Conservation (phyloP, 2,329 filamentous ascomycete genomes). For the Metarhizium guizhouense region DNA sequence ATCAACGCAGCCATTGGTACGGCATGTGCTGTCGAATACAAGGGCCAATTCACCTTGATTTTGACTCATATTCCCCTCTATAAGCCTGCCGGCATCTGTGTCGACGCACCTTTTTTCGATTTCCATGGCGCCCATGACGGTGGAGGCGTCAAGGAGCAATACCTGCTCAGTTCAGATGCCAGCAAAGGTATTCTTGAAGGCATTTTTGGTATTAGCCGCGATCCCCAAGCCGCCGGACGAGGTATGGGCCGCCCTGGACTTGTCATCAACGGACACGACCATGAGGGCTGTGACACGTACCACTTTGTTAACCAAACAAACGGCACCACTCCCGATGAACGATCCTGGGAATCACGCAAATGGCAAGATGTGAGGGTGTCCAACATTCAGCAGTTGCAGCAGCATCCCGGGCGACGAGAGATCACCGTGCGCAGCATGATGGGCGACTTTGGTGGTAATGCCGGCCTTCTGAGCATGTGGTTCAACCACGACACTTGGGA, state of each 20-base stretch:
- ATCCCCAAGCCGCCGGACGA: slow-evolving; percentile 44
- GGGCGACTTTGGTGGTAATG: slow-evolving; percentile 90
- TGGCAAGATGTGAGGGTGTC: slow-evolving; percentile 36
- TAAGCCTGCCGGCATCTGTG: slow-evolving; percentile 74
- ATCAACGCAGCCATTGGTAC: slow-evolving; percentile 59
- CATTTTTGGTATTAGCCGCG: slow-evolving; percentile 67
- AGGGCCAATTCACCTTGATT: slow-evolving; percentile 68
- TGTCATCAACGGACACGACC: slow-evolving; percentile 88
- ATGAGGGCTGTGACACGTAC: slow-evolving; percentile 84
- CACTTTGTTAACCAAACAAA: slow-evolving; percentile 66
- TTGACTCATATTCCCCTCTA: slow-evolving; percentile 89
- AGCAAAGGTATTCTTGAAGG: slow-evolving; percentile 73
- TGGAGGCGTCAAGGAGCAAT: slow-evolving; percentile 80
- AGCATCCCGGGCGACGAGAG: slow-evolving; percentile 64
- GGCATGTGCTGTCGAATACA: slow-evolving; percentile 49
- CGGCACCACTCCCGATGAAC: slow-evolving; percentile 27
- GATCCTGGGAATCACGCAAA: slow-evolving; percentile 39
- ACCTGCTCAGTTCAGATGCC: slow-evolving; percentile 68
- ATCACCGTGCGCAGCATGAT: slow-evolving; percentile 97
- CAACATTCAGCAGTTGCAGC: slow-evolving; percentile 31
- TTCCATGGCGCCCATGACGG: slow-evolving; percentile 60
- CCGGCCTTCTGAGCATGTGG: slow-evolving; percentile 81
- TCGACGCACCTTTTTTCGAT: slow-evolving; percentile 74
- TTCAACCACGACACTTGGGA: slow-evolving; percentile 64
- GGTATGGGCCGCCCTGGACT: slow-evolving; percentile 66